These are phyloP conservation scores for Hericium coralloides DNA, from an alignment of 768 basidiomycete species.

Conservation along the genomic window DNA sequence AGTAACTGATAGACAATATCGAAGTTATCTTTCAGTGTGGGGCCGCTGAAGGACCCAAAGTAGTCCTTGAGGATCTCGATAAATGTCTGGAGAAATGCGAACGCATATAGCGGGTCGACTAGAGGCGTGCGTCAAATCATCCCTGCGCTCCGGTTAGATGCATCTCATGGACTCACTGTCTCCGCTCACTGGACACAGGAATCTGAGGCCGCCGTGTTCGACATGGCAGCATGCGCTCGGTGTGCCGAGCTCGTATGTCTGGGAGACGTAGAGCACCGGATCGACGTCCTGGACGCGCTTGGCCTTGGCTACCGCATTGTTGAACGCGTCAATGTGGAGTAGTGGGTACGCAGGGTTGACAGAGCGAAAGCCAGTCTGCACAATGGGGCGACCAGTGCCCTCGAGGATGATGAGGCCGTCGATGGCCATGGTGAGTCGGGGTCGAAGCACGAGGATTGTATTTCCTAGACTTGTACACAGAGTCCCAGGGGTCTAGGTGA, in stretches of 20 bases:
- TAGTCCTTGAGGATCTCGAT: constrained; percentile 79
- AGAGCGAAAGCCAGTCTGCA: constrained; percentile 84
- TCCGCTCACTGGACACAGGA: constrained; percentile 75
- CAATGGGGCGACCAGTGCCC: constrained; percentile 47
- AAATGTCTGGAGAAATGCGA: constrained; percentile 83
- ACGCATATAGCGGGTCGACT: constrained; percentile 89
- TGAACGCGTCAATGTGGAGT: constrained; percentile 80
- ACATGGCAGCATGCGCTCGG: constrained; percentile 83
- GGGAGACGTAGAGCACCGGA: constrained; percentile 60
- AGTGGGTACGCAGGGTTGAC: constrained; percentile 71
- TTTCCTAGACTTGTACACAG: neutral
- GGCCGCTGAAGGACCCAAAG: constrained; percentile 75
- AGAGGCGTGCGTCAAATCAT: constrained; percentile 1
- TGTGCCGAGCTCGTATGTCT: constrained; percentile 32
- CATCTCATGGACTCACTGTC: constrained; percentile 54
- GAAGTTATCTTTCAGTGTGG: constrained; percentile 82
- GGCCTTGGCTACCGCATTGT: constrained; percentile 57
- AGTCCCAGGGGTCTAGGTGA: neutral
- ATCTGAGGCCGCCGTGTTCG: constrained; percentile 61
- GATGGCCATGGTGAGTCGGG: constrained; percentile 11
- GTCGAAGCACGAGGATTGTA: neutral
- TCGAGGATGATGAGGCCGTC: constrained; percentile 15
- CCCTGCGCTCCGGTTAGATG: neutral
- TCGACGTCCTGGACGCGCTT: constrained; percentile 49
- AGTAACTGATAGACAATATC: constrained; percentile 95